Evolutionary conservation across 1,284 basidiomycete genomes (phyloP).

Genomic region (Fereydounia khargensis): DNA sequence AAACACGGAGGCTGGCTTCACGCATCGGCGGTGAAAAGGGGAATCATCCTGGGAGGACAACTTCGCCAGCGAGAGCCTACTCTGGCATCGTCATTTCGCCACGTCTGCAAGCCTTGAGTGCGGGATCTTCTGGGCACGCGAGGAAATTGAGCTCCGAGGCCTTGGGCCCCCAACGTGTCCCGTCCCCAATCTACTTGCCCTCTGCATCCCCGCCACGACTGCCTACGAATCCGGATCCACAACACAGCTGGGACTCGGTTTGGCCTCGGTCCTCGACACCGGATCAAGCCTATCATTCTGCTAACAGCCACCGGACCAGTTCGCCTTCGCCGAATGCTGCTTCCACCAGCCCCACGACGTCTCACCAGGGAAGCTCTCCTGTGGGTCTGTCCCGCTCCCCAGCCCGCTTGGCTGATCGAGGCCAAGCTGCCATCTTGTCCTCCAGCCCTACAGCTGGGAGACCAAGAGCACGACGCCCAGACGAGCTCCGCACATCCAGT

Average conservation of each 20-base stretch:
- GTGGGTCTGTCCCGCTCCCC: too few species aligned
- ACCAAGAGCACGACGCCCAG: slow-evolving; percentile 27
- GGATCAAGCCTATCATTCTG: slow-evolving; percentile 19
- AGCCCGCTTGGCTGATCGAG: too few species aligned
- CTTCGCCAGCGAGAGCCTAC: too few species aligned
- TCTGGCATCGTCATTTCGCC: slow-evolving; percentile 33
- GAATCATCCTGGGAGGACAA: too few species aligned
- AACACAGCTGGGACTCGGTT: slow-evolving; percentile 44
- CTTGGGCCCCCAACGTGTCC: slow-evolving; percentile 10
- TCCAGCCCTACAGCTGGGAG: slow-evolving; percentile 16
- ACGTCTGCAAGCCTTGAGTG: slow-evolving; percentile 34
- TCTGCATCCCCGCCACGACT: slow-evolving; percentile 15
- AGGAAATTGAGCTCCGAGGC: slow-evolving; percentile 16
- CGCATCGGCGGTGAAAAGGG: too few species aligned
- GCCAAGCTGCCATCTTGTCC: too few species aligned
- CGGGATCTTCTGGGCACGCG: slow-evolving; percentile 14
- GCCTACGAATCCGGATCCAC: slow-evolving; percentile 27
- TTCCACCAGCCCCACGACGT: neutral
- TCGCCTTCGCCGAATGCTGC: slow-evolving; percentile 9
- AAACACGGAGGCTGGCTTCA: too few species aligned
- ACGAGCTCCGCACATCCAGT: slow-evolving; percentile 26
- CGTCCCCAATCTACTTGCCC: slow-evolving; percentile 26
- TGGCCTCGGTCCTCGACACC: slow-evolving; percentile 36
- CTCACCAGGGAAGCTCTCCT: too few species aligned
- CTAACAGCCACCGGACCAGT: slow-evolving; percentile 21